Evolutionary conservation across 2,329 filamentous ascomycete genomes (phyloP).

Genomic region (Biscogniauxia sp.): DNA sequence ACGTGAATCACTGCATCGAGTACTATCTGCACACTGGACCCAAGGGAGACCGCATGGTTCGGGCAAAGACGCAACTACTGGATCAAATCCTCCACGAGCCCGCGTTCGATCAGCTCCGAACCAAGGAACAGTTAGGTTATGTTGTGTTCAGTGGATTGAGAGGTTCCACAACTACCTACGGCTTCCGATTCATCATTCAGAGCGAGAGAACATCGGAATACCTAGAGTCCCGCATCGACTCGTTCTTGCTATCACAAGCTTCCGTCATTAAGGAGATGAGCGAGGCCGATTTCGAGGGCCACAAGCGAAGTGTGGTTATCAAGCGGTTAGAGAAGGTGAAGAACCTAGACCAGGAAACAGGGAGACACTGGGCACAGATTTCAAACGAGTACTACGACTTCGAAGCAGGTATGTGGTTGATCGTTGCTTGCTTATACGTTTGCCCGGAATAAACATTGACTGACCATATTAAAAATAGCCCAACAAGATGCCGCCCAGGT

Average conservation of each 20-base stretch:
- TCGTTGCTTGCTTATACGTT: neutral
- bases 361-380: slow-evolving; percentile 82
- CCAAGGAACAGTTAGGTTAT: slow-evolving; percentile 96
- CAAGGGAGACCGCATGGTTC: slow-evolving; percentile 63
- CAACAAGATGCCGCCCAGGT: slow-evolving; percentile 75
- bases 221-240: slow-evolving; percentile 82
- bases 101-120: slow-evolving; percentile 89
- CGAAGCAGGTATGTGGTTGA: slow-evolving; percentile 64
- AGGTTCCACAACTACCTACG: slow-evolving; percentile 72
- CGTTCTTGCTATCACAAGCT: slow-evolving; percentile 70
- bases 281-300: slow-evolving; percentile 80
- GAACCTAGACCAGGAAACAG: slow-evolving; percentile 83
- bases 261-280: slow-evolving; percentile 71
- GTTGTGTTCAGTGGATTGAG: slow-evolving; percentile 84
- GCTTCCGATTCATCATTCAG: slow-evolving; percentile 88
- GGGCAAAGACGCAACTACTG: slow-evolving; percentile 77
- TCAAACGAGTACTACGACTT: slow-evolving; percentile 87
- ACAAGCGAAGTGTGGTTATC: slow-evolving; percentile 86
- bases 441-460: neutral
- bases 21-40: slow-evolving; percentile 72
- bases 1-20: slow-evolving; percentile 85
- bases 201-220: slow-evolving; percentile 84
- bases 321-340: slow-evolving; percentile 88
- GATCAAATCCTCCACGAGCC: slow-evolving; percentile 92
- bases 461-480: slow-evolving; percentile 43